phyloP scores from a whole-genome alignment of 2,329 filamentous ascomycete genomes.

The Trichophyton verrucosum region DNA sequence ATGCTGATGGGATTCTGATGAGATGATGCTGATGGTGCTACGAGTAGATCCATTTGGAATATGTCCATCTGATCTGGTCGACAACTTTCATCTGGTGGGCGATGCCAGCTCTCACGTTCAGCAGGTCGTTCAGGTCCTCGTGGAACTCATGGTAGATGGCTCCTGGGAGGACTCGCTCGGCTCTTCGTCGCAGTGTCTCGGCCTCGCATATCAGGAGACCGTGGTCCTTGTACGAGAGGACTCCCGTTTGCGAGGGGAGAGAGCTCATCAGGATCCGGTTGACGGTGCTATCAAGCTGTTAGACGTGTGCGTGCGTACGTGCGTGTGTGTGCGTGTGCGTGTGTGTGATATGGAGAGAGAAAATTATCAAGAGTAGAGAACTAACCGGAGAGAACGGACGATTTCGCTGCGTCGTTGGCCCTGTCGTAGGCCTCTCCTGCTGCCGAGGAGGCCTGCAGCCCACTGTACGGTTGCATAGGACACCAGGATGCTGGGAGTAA shows the following conservation, averaged over 20 bases:
- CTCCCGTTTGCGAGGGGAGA: conserved; percentile 56
- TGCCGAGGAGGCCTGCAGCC: conserved; percentile 56
- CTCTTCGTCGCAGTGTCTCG: conserved; percentile 63
- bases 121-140: conserved; percentile 75
- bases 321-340: not conserved
- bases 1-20: too few relatives aligned
- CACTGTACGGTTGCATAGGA: conserved; percentile 64
- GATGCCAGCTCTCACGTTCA: conserved; percentile 65
- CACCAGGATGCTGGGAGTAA: conserved; percentile 87
- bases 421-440: conserved; percentile 53
- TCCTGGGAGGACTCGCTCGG: conserved; percentile 54
- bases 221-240: conserved; percentile 84
- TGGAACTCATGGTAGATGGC: conserved; percentile 72
- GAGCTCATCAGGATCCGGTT: conserved; percentile 65
- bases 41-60: conserved; percentile 56
- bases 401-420: conserved; percentile 57
- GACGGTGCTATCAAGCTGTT: conserved; percentile 51
- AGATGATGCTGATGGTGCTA: not conserved
- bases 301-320: not conserved
- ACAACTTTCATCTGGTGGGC: conserved; percentile 66
- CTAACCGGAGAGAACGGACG: conserved; percentile 59
- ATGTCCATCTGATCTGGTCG: conserved; percentile 80
- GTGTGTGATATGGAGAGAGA: not conserved
- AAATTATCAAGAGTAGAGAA: not conserved
- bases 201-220: conserved; percentile 82